These are phyloP conservation scores for Aspergillus bombycis DNA, from an alignment of 2,329 filamentous ascomycete species.

Conservation along the genomic window DNA sequence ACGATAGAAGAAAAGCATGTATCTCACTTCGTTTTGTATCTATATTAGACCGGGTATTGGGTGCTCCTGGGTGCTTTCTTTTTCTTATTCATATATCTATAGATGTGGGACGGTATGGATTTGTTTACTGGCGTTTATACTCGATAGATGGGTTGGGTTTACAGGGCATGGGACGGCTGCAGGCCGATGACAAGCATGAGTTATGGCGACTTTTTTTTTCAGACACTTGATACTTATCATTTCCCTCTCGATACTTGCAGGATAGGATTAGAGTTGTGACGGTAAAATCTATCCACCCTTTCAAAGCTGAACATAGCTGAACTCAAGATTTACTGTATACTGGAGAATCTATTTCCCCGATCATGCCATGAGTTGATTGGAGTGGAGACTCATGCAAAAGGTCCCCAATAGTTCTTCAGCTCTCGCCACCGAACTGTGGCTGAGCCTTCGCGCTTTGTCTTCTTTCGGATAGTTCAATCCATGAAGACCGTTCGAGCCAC, in stretches of 20 bases:
- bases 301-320: background rate
- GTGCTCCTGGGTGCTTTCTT: constrained; percentile 1
- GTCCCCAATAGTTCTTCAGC: background rate
- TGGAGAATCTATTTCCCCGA: background rate
- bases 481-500: background rate
- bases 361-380: background rate
- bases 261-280: background rate
- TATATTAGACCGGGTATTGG: constrained; percentile 6
- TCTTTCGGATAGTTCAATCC: background rate
- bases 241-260: background rate
- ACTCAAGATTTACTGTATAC: background rate
- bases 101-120: background rate
- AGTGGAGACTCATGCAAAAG: background rate
- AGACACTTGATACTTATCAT: background rate
- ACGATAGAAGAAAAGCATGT: constrained; percentile 6
- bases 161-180: background rate
- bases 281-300: background rate
- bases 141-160: constrained; percentile 2
- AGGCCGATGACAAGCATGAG: constrained; percentile 6
- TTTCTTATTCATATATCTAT: constrained; percentile 1
- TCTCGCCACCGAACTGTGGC: background rate
- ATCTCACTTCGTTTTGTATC: constrained; percentile 1
- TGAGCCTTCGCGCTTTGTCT: background rate
- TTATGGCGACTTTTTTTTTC: background rate
- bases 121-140: constrained; percentile 1